These are phyloP conservation scores for Silene uniflora DNA, from an alignment of 148 eudicot genomes.

Conservation along the genomic window DNA sequence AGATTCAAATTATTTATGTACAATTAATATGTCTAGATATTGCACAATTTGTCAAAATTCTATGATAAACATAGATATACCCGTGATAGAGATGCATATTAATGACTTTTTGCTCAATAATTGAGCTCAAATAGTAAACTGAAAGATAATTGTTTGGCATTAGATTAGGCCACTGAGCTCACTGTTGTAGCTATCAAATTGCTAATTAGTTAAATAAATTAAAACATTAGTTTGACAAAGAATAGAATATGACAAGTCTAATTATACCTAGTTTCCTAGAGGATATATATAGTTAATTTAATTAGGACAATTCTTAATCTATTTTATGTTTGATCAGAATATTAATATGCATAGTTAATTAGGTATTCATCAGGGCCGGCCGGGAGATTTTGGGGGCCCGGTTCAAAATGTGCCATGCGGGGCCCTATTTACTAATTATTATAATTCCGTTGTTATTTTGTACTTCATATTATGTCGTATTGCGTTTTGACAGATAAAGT, in stretches of 20 bases:
- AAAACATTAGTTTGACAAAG: no score
- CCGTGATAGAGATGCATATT: conserved; percentile 3
- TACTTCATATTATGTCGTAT: no score
- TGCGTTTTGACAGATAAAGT: no score
- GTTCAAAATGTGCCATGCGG: no score
- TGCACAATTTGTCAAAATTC: not conserved
- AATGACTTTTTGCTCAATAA: conserved; percentile 7
- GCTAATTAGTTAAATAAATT: conserved; percentile 9
- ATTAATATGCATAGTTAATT: not conserved
- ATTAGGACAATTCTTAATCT: not conserved
- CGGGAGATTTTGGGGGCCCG: no score
- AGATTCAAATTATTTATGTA: not conserved
- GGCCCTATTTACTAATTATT: no score
- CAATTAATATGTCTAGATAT: not conserved
- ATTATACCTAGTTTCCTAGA: not conserved
- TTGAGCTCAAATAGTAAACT: conserved; percentile 5
- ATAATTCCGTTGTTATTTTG: no score
- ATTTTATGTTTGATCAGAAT: not conserved
- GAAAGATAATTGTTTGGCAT: not conserved
- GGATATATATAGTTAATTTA: no score
- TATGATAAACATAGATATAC: not conserved
- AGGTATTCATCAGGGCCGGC: not conserved
- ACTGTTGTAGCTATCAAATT: conserved; percentile 1
- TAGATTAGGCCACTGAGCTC: not conserved
- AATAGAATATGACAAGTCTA: no score